Base-by-base conservation (phyloP, 257 asterid genomes). In the Fraxinus quadrangulata region DNA sequence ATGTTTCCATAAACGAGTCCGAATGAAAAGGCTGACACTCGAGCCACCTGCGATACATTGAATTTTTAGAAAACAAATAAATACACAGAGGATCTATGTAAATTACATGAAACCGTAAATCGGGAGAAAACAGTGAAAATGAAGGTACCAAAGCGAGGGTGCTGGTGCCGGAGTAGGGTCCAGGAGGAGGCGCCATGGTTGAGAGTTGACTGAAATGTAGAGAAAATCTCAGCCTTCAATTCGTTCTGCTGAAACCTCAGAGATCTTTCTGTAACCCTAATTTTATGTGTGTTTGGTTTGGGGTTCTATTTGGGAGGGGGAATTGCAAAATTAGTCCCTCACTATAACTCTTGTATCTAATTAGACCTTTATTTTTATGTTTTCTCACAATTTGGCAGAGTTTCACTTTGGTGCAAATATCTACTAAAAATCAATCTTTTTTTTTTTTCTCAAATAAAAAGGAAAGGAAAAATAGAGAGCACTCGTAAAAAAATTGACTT, bases 1-100 rank as follows among this genome's bases (percentile, higher is more conserved):
- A 87, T 37, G 81, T 26, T 85, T n/a, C 91, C 91, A 13, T 87
- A 87, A 5, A 77, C 81, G 17, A 77, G 78, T 34, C 89, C 91
- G 26, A 81, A 69, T 2, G 89, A 76, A 68, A 87, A 79, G 6
- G 86, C 86, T 19, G 91, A 85, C 12, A 75, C 88, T 54, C 91
- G 91, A 66, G 91, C 89, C 67, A 84, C 88, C 86, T 84, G 75
- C 40, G 5, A 47, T 63, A 65, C 40, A 76, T 16, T 14, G 45
- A 68, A 9, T 28, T 54, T 42, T 11, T 12, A 0, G 2, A 3
- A 13, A 45, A 42, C 0, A 39, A 39, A 10, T 11, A 45, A 13
- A 45, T 45, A 45, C 19, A 45, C 6, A 3, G 4, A 45, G 6
- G 19, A 13, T 45, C 16, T 13, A 45, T 14, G 19, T 13, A 45